phyloP scores from a whole-genome alignment of 2,329 filamentous ascomycete genomes.

The Nannizziopsis barbatae region DNA sequence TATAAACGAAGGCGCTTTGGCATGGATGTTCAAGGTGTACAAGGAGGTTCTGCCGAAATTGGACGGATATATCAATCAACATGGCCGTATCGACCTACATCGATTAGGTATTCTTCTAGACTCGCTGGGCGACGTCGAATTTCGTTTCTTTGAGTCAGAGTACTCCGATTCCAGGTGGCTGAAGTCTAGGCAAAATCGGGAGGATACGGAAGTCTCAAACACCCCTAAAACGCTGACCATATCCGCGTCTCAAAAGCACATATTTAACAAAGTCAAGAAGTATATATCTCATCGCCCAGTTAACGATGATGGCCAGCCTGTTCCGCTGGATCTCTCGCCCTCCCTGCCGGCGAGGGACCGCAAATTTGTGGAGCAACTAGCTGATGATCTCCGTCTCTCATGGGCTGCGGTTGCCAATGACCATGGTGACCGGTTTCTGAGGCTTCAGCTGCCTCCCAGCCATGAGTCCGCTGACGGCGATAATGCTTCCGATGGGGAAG shows the following conservation, averaged over 20 bases:
- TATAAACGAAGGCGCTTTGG: constrained; percentile 94
- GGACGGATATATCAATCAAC: constrained; percentile 92
- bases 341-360: constrained; percentile 72
- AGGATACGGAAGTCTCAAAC: constrained; percentile 48
- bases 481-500: constrained; percentile 56
- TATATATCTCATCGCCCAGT: constrained; percentile 62
- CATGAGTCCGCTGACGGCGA: constrained; percentile 31
- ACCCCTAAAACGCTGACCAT: constrained; percentile 57
- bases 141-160: constrained; percentile 85
- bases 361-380: constrained; percentile 83
- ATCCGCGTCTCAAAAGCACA: constrained; percentile 64
- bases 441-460: constrained; percentile 49
- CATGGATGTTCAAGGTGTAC: constrained; percentile 95
- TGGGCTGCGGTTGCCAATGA: constrained; percentile 56
- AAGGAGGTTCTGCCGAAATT: constrained; percentile 78
- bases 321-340: constrained; percentile 60
- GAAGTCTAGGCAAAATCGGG: constrained; percentile 67
- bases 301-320: constrained; percentile 34
- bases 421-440: constrained; percentile 54
- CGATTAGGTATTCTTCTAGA: constrained; percentile 67
- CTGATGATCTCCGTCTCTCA: constrained; percentile 54
- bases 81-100: constrained; percentile 78
- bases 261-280: constrained; percentile 72
- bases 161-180: constrained; percentile 85
- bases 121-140: constrained; percentile 78